These are phyloP conservation scores for Acanthamoeba healyi DNA, from an alignment of 208 protist species.

Conservation along the genomic window DNA sequence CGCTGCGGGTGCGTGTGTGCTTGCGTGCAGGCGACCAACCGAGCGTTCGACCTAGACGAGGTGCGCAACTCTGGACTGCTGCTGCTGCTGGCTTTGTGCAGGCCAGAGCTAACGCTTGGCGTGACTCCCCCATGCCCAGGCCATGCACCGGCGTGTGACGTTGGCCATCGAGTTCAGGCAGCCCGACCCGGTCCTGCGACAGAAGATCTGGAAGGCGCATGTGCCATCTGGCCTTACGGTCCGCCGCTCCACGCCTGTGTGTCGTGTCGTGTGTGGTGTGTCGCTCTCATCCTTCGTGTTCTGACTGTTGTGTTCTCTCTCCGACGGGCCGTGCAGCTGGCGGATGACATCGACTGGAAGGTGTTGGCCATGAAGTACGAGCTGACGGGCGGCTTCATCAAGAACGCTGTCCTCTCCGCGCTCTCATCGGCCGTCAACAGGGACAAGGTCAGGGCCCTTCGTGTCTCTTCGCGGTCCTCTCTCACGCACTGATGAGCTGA, in stretches of 20 bases:
- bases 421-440: slow-evolving; percentile 79
- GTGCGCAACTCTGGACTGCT: neutral
- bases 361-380: slow-evolving; percentile 81
- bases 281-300: too few relatives aligned
- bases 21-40: slow-evolving; percentile 77
- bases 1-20: too few relatives aligned
- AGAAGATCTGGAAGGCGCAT: slow-evolving; percentile 79
- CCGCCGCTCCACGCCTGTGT: too few relatives aligned
- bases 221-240: slow-evolving; percentile 67
- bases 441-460: too few relatives aligned
- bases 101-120: too few relatives aligned
- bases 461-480: too few relatives aligned
- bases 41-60: slow-evolving; percentile 80
- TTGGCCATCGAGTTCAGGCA: slow-evolving; percentile 81
- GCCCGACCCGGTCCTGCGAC: slow-evolving; percentile 76
- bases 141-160: slow-evolving; percentile 69
- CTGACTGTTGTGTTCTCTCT: too few relatives aligned
- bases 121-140: too few relatives aligned
- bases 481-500: too few relatives aligned
- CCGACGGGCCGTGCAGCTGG: slow-evolving; percentile 34
- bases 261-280: too few relatives aligned
- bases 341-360: slow-evolving; percentile 75
- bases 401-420: slow-evolving; percentile 81
- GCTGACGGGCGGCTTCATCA: slow-evolving; percentile 85
- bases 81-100: too few relatives aligned